Conservation (phyloP, 2,329 filamentous ascomycete species). For the Phaeosphaeria sp. region DNA sequence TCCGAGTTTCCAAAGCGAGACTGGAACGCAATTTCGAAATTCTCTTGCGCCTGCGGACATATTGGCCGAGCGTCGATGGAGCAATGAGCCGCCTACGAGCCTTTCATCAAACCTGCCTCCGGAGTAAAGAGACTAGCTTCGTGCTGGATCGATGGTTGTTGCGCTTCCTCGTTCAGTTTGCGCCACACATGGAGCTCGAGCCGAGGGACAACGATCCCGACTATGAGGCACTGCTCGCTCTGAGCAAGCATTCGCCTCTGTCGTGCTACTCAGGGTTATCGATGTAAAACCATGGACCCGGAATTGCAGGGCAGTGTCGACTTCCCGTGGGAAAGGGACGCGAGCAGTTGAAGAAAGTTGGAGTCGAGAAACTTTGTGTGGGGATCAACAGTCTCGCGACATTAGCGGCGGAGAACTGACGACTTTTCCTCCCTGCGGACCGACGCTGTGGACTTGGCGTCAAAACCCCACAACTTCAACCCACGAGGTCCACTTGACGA, state of each 20-base stretch:
- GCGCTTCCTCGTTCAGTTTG: slow-evolving; percentile 33
- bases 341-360: neutral
- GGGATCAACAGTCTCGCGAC: neutral
- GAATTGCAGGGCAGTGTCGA: neutral
- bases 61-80: slow-evolving; percentile 32
- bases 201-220: slow-evolving; percentile 33
- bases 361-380: neutral
- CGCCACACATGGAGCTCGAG: slow-evolving; percentile 34
- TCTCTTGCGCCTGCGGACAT: slow-evolving; percentile 24
- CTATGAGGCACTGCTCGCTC: slow-evolving; percentile 29
- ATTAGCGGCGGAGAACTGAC: slow-evolving; percentile 30
- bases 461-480: slow-evolving; percentile 3
- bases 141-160: slow-evolving; percentile 32
- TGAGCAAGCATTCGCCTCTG: slow-evolving; percentile 31
- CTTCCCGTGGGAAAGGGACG: neutral
- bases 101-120: slow-evolving; percentile 33
- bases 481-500: slow-evolving; percentile 7
- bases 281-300: slow-evolving; percentile 1
- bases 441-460: slow-evolving; percentile 7
- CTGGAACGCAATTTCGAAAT: slow-evolving; percentile 35
- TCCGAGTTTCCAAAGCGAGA: slow-evolving; percentile 27
- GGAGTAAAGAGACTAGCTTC: slow-evolving; percentile 35
- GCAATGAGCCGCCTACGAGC: slow-evolving; percentile 33
- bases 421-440: slow-evolving; percentile 13
- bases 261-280: slow-evolving; percentile 29